Evolutionary conservation across 495 filamentous ascomycete species (phyloP), one percentile per base, ranked within the genome.

Genomic region (Neurospora intermedia): DNA sequence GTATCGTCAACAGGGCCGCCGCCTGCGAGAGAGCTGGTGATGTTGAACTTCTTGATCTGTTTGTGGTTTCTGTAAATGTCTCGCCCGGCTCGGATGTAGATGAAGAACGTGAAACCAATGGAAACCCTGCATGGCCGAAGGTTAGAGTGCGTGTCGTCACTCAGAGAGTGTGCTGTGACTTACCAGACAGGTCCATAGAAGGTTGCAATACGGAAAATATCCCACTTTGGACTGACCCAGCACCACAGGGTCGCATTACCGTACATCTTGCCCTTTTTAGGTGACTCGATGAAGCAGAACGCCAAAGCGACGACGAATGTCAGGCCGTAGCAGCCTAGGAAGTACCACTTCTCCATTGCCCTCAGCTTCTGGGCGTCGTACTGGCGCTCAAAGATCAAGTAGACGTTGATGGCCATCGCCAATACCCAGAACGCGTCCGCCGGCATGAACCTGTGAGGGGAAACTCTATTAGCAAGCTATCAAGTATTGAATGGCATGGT

Each of bases 131-230:
- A 71, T 48, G 72, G 27, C 27, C 27, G 15, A 66, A 66, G 54
- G 54, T 66, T 66, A 66, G 15, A 66, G 7, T 10, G 54, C 15
- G 13, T 66, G 23, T 27, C 13, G 15, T 35, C 15, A 38, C 35
- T 38, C 11, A 15, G 41, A 59, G 2, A 15, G 20, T 0, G 13
- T 35, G 72, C 23, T 15, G 23, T 20, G 27, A 76, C 82, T 77
- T 76, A 92, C 93, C 94, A 96, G 39, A 95, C 89, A 9, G 93
- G 93, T 0, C 87, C 93, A 78, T 97, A 97, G 79, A 97, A 94
- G 40, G 88, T 85, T 13, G 89, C 89, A 66, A 96, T 89, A 41
- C 93, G 89, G 71, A 93, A 86, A 42, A 91, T 85, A 73, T 93
- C 91, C 89, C 90, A 95, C 20, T 86, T 77, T 2, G 77, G 74